Conservation (phyloP, 768 basidiomycete species). For the Lactifluus volemus region DNA sequence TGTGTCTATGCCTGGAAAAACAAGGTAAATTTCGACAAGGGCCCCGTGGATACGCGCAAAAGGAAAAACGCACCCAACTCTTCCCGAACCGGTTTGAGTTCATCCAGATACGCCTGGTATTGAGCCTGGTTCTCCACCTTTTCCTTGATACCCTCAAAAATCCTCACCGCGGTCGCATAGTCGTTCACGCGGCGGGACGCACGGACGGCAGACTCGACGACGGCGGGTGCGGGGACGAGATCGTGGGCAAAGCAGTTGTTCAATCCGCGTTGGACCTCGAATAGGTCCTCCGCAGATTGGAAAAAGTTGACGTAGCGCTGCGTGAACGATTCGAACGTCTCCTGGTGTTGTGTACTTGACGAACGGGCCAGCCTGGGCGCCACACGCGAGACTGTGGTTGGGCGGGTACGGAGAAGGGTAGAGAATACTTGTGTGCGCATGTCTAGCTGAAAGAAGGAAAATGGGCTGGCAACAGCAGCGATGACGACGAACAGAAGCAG, state of each 20-base stretch:
- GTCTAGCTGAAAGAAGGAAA: neutral
- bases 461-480: constrained; percentile 11
- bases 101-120: constrained; percentile 88
- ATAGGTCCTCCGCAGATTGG: constrained; percentile 86
- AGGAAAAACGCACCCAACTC: constrained; percentile 65
- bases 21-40: neutral
- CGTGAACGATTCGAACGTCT: constrained; percentile 91
- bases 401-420: constrained; percentile 56
- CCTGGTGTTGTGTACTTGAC: constrained; percentile 66
- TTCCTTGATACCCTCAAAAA: constrained; percentile 93
- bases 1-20: constrained; percentile 41
- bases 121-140: constrained; percentile 98
- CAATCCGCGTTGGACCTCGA: constrained; percentile 96
- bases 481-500: neutral
- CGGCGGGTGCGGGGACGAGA: constrained; percentile 76
- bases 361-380: constrained; percentile 40
- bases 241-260: constrained; percentile 99
- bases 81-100: constrained; percentile 79
- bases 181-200: constrained; percentile 91
- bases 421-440: constrained; percentile 56
- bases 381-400: constrained; percentile 34
- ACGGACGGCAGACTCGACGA: constrained; percentile 80
- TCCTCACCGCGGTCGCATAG: constrained; percentile 92
- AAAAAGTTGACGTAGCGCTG: constrained; percentile 93
- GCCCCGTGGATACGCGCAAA: neutral